Evolutionary conservation across 2,329 filamentous ascomycete species (phyloP).

Genomic region (Ambrosiella cleistominuta): DNA sequence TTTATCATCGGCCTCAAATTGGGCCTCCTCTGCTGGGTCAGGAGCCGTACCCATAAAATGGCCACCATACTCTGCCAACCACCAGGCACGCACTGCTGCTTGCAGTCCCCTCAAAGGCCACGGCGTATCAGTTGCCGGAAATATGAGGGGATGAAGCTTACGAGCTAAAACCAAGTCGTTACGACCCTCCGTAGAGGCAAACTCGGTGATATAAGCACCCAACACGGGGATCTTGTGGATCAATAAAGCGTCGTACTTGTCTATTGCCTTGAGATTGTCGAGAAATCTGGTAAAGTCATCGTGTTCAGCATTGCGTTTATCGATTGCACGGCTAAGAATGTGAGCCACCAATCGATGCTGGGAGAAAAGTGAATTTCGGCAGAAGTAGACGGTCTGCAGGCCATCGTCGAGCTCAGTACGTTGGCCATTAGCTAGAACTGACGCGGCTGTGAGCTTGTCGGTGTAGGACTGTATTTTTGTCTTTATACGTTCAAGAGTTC

Average conservation of each 20-base stretch:
- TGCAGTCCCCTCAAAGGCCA: conserved; percentile 64
- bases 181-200: conserved; percentile 60
- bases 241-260: conserved; percentile 55
- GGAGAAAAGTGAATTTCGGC: conserved; percentile 60
- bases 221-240: conserved; percentile 73
- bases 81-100: conserved; percentile 64
- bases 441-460: conserved; percentile 59
- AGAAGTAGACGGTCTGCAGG: conserved; percentile 63
- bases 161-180: conserved; percentile 51
- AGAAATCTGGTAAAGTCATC: conserved; percentile 62
- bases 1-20: conserved; percentile 38
- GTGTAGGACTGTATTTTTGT: conserved; percentile 56
- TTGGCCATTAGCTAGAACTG: conserved; percentile 51
- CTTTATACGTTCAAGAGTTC: conserved; percentile 59
- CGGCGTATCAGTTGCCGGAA: conserved; percentile 45
- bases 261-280: conserved; percentile 46
- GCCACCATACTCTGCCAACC: conserved; percentile 85
- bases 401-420: conserved; percentile 38
- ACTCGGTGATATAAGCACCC: conserved; percentile 57
- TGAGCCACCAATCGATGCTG: conserved; percentile 80
- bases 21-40: conserved; percentile 25
- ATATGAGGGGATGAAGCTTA: conserved; percentile 50
- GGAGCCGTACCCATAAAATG: conserved; percentile 64
- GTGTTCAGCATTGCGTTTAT: conserved; percentile 50
- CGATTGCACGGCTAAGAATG: conserved; percentile 64